Conservation (phyloP, 2,329 filamentous ascomycete species). For the Westerdykella ornata region DNA sequence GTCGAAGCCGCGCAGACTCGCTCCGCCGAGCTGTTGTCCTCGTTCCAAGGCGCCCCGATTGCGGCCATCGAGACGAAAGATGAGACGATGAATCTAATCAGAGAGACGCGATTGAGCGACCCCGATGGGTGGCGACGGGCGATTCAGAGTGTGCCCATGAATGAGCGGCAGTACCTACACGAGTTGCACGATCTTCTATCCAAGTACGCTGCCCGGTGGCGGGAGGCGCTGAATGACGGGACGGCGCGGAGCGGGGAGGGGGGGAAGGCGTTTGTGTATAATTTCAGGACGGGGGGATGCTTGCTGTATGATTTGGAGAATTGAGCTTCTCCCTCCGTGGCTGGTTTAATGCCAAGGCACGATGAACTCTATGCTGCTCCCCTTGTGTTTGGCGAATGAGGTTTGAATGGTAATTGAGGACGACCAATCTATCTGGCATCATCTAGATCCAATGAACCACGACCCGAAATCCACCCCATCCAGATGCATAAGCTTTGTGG, state of each 20-base stretch:
- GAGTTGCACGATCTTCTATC: constrained; percentile 73
- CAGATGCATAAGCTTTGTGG: too few species aligned
- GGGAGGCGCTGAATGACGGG: constrained; percentile 35
- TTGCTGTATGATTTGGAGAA: constrained; percentile 72
- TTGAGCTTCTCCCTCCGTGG: too few species aligned
- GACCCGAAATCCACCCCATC: too few species aligned
- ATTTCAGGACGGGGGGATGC: constrained; percentile 77
- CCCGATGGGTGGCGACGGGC: constrained; percentile 75
- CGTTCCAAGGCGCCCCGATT: constrained; percentile 70
- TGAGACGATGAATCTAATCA: constrained; percentile 68
- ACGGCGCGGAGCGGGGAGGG: constrained; percentile 43
- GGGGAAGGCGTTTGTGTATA: constrained; percentile 80
- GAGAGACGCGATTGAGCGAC: constrained; percentile 68
- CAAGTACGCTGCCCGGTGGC: constrained; percentile 55
- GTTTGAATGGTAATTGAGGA: too few species aligned
- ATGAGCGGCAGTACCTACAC: constrained; percentile 72
- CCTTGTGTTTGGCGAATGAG: too few species aligned
- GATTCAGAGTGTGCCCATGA: constrained; percentile 69
- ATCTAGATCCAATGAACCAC: too few species aligned
- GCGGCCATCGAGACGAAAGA: constrained; percentile 85
- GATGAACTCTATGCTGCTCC: too few species aligned
- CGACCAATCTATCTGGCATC: too few species aligned
- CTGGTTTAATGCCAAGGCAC: too few species aligned
- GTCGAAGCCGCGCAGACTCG: constrained; percentile 65
- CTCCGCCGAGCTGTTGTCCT: constrained; percentile 58